phyloP scores from a whole-genome alignment of 768 basidiomycete species.

The Trametes cubensis region DNA sequence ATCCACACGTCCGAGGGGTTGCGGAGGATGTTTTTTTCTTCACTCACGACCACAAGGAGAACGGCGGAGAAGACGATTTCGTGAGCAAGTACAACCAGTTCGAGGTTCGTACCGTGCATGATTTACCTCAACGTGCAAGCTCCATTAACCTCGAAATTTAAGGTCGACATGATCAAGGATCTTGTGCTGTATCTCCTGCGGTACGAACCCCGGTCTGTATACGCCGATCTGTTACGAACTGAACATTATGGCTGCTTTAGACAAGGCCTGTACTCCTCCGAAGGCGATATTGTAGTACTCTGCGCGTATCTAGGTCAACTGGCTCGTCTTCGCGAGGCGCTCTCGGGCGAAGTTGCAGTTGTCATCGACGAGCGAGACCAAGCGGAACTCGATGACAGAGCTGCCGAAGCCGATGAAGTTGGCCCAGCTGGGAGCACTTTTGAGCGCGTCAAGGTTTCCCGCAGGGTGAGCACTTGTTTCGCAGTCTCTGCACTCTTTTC shows the following conservation, averaged over 20 bases:
- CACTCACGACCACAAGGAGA: slow-evolving; percentile 62
- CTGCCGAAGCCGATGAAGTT: slow-evolving; percentile 39
- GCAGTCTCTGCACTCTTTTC: too few relatives aligned
- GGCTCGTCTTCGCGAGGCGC: slow-evolving; percentile 43
- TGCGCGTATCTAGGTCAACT: slow-evolving; percentile 58
- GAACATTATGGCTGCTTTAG: slow-evolving; percentile 25
- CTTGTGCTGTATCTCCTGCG: slow-evolving; percentile 53
- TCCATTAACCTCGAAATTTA: slow-evolving; percentile 23
- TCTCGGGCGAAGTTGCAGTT: slow-evolving; percentile 53
- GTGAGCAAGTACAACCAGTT: slow-evolving; percentile 66
- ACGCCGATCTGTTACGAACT: too few relatives aligned
- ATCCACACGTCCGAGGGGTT: slow-evolving; percentile 66
- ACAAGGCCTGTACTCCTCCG: slow-evolving; percentile 49
- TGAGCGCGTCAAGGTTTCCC: slow-evolving; percentile 53
- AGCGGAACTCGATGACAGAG: slow-evolving; percentile 54
- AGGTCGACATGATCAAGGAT: slow-evolving; percentile 50
- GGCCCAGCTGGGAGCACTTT: slow-evolving; percentile 28
- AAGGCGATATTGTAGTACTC: slow-evolving; percentile 56
- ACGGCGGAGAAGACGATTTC: slow-evolving; percentile 58
- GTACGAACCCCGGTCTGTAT: slow-evolving; percentile 24
- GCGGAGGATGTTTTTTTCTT: slow-evolving; percentile 68
- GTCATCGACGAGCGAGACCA: slow-evolving; percentile 72
- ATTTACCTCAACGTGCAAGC: too few relatives aligned
- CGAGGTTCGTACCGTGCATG: slow-evolving; percentile 44
- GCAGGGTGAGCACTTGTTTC: slow-evolving; percentile 42